Evolutionary conservation across 1,139 yeast species (phyloP).

Genomic region (Fermentozyma sake): DNA sequence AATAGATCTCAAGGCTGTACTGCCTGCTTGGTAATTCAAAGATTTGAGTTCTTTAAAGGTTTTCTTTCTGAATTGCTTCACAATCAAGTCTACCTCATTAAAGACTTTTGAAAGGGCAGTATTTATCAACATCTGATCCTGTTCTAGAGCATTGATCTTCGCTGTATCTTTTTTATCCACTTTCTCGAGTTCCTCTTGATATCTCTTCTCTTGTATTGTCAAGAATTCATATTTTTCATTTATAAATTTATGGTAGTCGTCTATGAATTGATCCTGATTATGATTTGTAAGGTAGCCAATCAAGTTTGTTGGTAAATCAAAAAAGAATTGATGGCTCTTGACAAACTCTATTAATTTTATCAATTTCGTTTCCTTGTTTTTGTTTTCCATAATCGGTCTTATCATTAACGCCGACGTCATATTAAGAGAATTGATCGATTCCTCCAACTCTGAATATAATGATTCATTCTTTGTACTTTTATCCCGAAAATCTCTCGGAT

Average conservation of each 20-base stretch:
- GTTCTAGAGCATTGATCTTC: constrained; percentile 14
- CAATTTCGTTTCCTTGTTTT: constrained; percentile 56
- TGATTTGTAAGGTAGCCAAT: constrained; percentile 48
- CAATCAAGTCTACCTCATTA: constrained; percentile 60
- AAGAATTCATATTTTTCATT: constrained; percentile 19
- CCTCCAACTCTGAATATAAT: constrained; percentile 35
- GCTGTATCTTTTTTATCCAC: constrained; percentile 14
- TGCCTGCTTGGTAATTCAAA: constrained; percentile 32
- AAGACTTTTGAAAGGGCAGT: constrained; percentile 44
- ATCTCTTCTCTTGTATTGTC: constrained; percentile 13
- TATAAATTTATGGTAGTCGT: constrained; percentile 62
- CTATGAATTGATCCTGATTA: constrained; percentile 68
- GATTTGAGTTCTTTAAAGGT: constrained; percentile 56
- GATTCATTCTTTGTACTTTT: constrained; percentile 18
- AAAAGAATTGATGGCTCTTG: constrained; percentile 56
- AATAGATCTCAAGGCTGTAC: constrained; percentile 1
- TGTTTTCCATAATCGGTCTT: constrained; percentile 70
- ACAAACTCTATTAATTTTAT: constrained; percentile 59
- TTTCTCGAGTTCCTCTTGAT: constrained; percentile 10
- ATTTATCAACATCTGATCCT: constrained; percentile 29
- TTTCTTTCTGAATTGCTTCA: constrained; percentile 58
- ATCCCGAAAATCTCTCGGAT: constrained; percentile 28
- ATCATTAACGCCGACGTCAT: constrained; percentile 63
- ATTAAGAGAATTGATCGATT: constrained; percentile 44
- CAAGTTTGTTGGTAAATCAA: constrained; percentile 68